Conservation (phyloP, 441 rosid genomes). For the Eruca vesicaria region DNA sequence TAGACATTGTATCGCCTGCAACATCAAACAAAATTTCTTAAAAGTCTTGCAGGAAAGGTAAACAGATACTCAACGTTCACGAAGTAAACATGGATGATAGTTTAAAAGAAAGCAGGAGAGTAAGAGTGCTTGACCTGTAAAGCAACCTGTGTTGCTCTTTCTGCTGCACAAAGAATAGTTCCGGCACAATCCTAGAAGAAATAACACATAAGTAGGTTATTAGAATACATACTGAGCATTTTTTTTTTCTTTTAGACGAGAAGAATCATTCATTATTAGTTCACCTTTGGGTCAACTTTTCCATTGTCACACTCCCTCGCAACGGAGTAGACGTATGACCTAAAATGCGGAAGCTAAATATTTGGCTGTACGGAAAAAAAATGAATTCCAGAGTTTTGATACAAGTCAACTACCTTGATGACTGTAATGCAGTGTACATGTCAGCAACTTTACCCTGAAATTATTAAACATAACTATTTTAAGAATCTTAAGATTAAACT, state of each 20-base stretch:
- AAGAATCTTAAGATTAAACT: conserved; percentile 1
- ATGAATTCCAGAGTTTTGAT: not conserved
- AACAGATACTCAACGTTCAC: not conserved
- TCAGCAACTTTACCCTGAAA: conserved; percentile 94
- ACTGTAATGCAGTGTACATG: conserved; percentile 89
- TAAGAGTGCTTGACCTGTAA: conserved; percentile 63
- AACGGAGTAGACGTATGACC: conserved; percentile 89
- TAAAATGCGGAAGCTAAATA: conserved; percentile 35
- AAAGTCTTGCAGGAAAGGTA: not conserved
- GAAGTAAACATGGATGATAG: not conserved
- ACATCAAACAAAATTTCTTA: conserved; percentile 22
- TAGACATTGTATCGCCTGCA: conserved; percentile 95
- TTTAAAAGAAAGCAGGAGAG: not conserved
- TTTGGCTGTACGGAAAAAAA: not conserved
- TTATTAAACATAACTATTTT: not conserved
- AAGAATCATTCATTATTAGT: not conserved
- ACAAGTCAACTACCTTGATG: conserved; percentile 63
- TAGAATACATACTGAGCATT: not conserved
- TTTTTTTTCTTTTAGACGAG: not conserved
- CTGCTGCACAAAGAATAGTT: conserved; percentile 89
- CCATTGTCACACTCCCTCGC: conserved; percentile 90
- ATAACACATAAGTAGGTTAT: not conserved
- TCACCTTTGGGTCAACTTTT: conserved; percentile 77
- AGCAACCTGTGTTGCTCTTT: conserved; percentile 94
- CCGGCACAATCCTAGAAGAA: conserved; percentile 88